These are phyloP conservation scores for Azolla pinnata DNA, from an alignment of 75 land plant species.

Conservation along the genomic window DNA sequence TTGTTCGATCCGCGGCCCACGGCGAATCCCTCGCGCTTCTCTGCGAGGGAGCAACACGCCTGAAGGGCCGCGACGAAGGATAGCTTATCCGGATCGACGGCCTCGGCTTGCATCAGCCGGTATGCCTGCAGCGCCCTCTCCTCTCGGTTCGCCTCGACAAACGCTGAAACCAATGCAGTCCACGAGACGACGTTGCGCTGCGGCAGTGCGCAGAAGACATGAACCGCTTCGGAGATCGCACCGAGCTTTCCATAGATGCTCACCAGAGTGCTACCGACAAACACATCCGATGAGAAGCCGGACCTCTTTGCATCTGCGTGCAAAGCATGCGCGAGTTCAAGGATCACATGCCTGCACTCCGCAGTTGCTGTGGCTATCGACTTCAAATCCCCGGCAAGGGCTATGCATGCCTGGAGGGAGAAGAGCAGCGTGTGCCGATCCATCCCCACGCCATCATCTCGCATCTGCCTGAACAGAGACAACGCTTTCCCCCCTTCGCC, in stretches of 20 bases:
- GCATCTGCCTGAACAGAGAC: no score
- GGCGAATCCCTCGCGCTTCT: background rate
- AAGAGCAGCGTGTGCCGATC: no score
- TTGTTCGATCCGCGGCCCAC: background rate
- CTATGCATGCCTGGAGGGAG: no score
- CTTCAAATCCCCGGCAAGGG: no score
- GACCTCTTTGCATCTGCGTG: no score
- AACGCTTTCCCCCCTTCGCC: no score
- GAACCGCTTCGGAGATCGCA: slow-evolving; percentile 10
- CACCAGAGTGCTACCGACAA: no score
- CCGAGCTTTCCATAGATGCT: background rate
- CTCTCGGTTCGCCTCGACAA: background rate
- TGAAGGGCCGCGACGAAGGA: slow-evolving; percentile 8
- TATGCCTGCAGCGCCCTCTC: slow-evolving; percentile 12
- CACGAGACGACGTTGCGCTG: slow-evolving; percentile 11
- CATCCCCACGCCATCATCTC: no score
- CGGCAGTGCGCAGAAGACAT: slow-evolving; percentile 5
- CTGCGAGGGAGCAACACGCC: slow-evolving; percentile 10
- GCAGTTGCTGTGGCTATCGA: no score
- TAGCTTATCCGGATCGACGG: slow-evolving; percentile 6
- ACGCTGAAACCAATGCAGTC: slow-evolving; percentile 15
- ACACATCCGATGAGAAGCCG: no score
- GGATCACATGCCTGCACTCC: no score
- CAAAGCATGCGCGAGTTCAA: no score
- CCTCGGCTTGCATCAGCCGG: slow-evolving; percentile 9